These are phyloP conservation scores for Botrytis hyacinthi DNA, from an alignment of 2,329 filamentous ascomycete genomes.

Conservation along the genomic window DNA sequence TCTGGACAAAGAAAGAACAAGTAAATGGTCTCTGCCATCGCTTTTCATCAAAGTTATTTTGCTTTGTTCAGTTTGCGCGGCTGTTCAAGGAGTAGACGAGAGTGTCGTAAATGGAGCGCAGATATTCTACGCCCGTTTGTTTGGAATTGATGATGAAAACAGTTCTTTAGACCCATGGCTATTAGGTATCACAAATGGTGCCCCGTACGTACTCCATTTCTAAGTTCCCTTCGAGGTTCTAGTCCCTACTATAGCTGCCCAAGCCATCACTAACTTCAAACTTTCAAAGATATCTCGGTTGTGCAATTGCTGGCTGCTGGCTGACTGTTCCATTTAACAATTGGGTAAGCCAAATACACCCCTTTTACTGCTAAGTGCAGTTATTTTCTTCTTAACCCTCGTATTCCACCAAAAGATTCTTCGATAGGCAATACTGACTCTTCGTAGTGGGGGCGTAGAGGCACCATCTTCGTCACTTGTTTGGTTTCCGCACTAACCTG, in stretches of 20 bases:
- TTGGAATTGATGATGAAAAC: constrained; percentile 55
- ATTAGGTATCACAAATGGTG: constrained; percentile 59
- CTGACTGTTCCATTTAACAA: constrained; percentile 71
- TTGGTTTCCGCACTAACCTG: constrained; percentile 56
- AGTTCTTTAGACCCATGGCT: constrained; percentile 52
- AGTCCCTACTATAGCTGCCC: neutral
- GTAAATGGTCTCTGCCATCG: constrained; percentile 67
- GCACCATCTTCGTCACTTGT: constrained; percentile 69
- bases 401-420: neutral
- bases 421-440: neutral
- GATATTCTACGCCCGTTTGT: constrained; percentile 60
- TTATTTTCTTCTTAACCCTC: neutral
- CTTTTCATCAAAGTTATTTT: constrained; percentile 52
- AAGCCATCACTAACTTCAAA: neutral
- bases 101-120: constrained; percentile 69
- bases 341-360: constrained; percentile 23
- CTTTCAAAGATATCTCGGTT: constrained; percentile 54
- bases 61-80: constrained; percentile 65
- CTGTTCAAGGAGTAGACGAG: constrained; percentile 70
- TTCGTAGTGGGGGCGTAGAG: constrained; percentile 61
- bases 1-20: constrained; percentile 58
- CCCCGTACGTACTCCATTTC: constrained; percentile 40
- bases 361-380: neutral
- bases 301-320: constrained; percentile 70
- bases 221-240: neutral